Conservation (phyloP, 352 stramenopile species). For the Pythium dissotocum region DNA sequence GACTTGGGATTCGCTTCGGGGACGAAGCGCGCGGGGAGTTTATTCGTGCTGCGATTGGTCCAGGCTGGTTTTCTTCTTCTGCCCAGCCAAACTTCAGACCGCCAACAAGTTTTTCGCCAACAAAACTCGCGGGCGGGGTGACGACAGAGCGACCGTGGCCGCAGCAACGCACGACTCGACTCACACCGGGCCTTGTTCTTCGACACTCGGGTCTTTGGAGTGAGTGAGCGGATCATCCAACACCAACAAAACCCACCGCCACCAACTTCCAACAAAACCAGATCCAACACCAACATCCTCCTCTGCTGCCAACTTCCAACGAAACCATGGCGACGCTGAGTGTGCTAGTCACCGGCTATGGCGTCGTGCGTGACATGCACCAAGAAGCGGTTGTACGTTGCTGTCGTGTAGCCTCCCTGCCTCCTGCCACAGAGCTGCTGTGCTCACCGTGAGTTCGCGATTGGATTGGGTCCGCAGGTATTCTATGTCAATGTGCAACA, state of each 20-base stretch:
- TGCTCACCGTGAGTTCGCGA: conserved; percentile 5
- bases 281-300: conserved; percentile 4
- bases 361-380: conserved; percentile 54
- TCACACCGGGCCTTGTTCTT: conserved; percentile 6
- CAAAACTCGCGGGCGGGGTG: not conserved
- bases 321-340: conserved; percentile 62
- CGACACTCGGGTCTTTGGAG: conserved; percentile 4
- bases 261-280: conserved; percentile 10
- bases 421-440: conserved; percentile 1
- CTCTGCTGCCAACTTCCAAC: not conserved
- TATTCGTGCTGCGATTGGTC: conserved; percentile 1
- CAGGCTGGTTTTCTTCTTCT: conserved; percentile 3
- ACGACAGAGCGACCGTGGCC: conserved; percentile 4
- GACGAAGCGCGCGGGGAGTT: conserved; percentile 3
- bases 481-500: conserved; percentile 81
- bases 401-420: conserved; percentile 1
- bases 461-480: conserved; percentile 35
- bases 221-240: not conserved
- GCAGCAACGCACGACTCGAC: conserved; percentile 7
- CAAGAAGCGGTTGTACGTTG: conserved; percentile 54
- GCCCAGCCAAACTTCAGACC: conserved; percentile 9
- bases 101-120: conserved; percentile 12
- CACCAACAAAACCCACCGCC: conserved; percentile 1
- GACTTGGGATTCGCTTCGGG: not conserved
- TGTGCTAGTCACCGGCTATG: conserved; percentile 75